phyloP scores from a whole-genome alignment of 257 asterid genomes.

The Salvia splendens region DNA sequence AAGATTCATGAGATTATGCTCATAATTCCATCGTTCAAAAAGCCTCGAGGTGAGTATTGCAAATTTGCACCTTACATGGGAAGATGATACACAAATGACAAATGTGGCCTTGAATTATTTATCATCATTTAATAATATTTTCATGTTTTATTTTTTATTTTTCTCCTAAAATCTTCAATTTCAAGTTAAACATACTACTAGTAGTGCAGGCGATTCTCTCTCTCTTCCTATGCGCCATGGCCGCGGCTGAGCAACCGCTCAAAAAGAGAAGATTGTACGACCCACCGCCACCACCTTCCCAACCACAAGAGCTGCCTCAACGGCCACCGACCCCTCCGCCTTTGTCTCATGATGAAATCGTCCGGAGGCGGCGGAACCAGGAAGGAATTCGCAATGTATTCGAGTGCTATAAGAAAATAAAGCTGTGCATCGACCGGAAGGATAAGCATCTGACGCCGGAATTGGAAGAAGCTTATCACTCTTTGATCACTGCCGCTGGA shows the following conservation, averaged over 20 bases:
- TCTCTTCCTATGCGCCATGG: conserved; percentile 35
- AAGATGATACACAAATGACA: too few relatives aligned
- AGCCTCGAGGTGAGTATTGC: too few relatives aligned
- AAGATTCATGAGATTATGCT: too few relatives aligned
- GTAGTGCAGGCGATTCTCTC: background rate
- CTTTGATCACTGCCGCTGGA: conserved; percentile 76
- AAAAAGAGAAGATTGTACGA: conserved; percentile 53
- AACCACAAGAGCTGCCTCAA: conserved; percentile 43
- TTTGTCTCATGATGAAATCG: conserved; percentile 64
- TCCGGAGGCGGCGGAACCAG: conserved; percentile 63
- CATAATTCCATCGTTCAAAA: too few relatives aligned
- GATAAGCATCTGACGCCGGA: conserved; percentile 50
- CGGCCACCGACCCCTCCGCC: conserved; percentile 58
- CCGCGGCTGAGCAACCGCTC: conserved; percentile 55
- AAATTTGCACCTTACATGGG: too few relatives aligned
- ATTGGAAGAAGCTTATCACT: conserved; percentile 70
- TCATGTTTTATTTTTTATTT: too few relatives aligned
- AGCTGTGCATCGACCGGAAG: conserved; percentile 46
- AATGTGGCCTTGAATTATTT: too few relatives aligned
- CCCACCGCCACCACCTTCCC: conserved; percentile 47
- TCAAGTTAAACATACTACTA: background rate
- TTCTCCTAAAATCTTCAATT: too few relatives aligned
- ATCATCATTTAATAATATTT: too few relatives aligned
- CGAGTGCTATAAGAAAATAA: conserved; percentile 68
- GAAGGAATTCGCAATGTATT: conserved; percentile 80